Evolutionary conservation across 306 rosid species (phyloP), one percentile per base, ranked within the genome.

Genomic region (Gastrolobium bilobum): DNA sequence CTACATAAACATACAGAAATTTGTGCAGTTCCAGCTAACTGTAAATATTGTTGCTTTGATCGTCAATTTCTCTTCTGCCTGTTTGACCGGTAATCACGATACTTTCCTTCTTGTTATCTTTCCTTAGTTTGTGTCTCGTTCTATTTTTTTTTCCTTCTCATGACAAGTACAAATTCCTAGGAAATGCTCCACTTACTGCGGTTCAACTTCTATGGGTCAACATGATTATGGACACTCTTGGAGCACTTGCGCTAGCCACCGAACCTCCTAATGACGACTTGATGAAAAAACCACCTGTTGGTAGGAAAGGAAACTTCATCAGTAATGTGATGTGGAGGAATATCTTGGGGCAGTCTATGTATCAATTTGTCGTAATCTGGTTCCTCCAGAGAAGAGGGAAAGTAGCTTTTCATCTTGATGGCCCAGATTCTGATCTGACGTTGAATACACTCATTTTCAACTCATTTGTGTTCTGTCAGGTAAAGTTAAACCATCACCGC

Each of bases 131-230:
- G 14, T 59, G 30, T 56, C 63, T 46, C 4, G 4, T 44, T 71
- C 39, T 34, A 35, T 73, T 59, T 79, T 33, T 51, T 33, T 40
- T 71, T 10, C 8, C 10, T 20, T 20, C 30, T 61, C 74, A 43
- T 60, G 54, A 48, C 76, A 39, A 68, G 29, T 74, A 40, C 79
- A 39, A 69, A 78, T 60, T 77, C 51, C 66, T 79, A 95, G 99
- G 99, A 79, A 92, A 81, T 68, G 88, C 99, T 82, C 99, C 98
- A 51, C 98, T 95, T 65, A 87, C 99, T n/a, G 99, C 99, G 35
- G 99, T 92, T 82, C 99, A 95, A 85, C 98, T 95, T 78, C 91
- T 95, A 42, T 95, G 99, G 99, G 99, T 95, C 80, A 95, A 95
- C 87, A 95, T 95, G 99, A 95, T 95, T 82, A 95, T 93, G 99